A percentile compares a stretch with the other conserved stretches of the same genome.
These are phyloP conservation scores for Fusarium illudens DNA, from an alignment of 2,329 filamentous ascomycete species.

Conservation along the genomic window DNA sequence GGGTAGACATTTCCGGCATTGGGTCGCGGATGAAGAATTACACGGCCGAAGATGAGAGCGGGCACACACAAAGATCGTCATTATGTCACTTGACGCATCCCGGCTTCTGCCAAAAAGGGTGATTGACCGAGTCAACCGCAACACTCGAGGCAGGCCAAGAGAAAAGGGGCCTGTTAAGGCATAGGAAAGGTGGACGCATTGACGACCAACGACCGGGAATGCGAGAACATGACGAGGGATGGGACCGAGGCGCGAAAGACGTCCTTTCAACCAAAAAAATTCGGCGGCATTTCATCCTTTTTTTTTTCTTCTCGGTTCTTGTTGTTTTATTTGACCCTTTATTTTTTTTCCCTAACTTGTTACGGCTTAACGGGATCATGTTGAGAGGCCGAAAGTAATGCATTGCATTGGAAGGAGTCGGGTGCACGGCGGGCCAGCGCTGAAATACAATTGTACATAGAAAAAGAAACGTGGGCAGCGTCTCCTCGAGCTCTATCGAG, in stretches of 20 bases:
- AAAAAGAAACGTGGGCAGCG: slow-evolving; percentile 35
- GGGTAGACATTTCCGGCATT: neutral
- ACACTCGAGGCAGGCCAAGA: neutral
- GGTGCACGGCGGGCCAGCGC: slow-evolving; percentile 40
- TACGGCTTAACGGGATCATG: slow-evolving; percentile 27
- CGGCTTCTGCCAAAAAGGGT: neutral
- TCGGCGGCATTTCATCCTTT: slow-evolving; percentile 36
- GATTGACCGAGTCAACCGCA: neutral
- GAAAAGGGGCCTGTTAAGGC: neutral
- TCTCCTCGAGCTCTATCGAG: slow-evolving; percentile 17
- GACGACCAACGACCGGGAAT: neutral
- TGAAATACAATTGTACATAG: slow-evolving; percentile 42
- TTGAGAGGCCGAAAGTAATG: slow-evolving; percentile 38
- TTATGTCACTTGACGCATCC: neutral
- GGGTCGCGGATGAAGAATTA: slow-evolving; percentile 1
- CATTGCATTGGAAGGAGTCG: slow-evolving; percentile 44
- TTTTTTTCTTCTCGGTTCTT: slow-evolving; percentile 7
- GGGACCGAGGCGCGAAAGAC: slow-evolving; percentile 19
- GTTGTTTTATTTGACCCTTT: slow-evolving; percentile 8
- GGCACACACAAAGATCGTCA: neutral
- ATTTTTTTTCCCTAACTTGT: slow-evolving; percentile 3
- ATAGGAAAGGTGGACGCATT: neutral
- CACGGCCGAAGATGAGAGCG: neutral
- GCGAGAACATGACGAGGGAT: slow-evolving; percentile 26
- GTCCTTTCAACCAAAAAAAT: slow-evolving; percentile 21